These are phyloP conservation scores for Metrosideros polymorpha DNA, from an alignment of 441 rosid species.

Conservation along the genomic window DNA sequence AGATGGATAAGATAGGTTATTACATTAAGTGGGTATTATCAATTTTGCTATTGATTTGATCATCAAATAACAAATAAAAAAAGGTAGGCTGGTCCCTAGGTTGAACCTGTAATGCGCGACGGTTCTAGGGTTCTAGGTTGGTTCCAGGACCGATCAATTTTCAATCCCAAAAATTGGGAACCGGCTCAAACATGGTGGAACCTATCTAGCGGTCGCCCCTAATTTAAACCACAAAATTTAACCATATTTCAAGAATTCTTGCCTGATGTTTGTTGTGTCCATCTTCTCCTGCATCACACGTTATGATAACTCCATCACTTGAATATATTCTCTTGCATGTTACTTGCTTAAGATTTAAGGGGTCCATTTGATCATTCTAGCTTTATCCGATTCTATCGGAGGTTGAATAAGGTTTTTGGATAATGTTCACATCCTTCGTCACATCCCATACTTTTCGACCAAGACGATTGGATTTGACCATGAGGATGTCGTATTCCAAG, in stretches of 20 bases:
- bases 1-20: not conserved
- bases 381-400: not conserved
- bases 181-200: accelerated
- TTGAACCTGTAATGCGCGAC: accelerated
- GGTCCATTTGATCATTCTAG: not conserved
- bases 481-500: not conserved
- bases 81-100: not conserved
- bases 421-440: not conserved
- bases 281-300: not conserved
- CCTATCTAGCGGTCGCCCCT: accelerated
- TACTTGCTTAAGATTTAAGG: not conserved
- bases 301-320: not conserved
- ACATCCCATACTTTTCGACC: not conserved
- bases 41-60: not conserved
- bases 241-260: not conserved
- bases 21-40: not conserved
- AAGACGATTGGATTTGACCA: not conserved
- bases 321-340: not conserved
- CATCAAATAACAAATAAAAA: not conserved
- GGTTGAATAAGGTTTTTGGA: not conserved
- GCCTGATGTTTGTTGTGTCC: not conserved
- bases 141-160: accelerated
- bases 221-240: not conserved
- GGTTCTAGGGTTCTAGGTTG: accelerated
- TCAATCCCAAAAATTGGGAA: accelerated